Evolutionary conservation across 2,329 filamentous ascomycete species (phyloP).

Genomic region (Trichoderma pleuroti): DNA sequence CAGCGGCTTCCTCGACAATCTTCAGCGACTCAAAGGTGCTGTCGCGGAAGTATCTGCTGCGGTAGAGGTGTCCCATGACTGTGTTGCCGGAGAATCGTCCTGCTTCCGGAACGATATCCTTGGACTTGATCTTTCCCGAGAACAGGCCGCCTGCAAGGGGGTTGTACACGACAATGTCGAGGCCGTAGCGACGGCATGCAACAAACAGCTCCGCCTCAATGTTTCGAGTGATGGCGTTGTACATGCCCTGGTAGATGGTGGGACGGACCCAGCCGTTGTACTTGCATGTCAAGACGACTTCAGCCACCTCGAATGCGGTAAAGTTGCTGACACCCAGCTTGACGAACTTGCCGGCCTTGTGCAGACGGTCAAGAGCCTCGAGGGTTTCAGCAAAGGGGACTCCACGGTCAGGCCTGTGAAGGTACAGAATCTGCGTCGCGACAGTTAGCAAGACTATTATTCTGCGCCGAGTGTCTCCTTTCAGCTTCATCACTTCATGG

Average conservation of each 20-base stretch:
- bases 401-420: conserved; percentile 50
- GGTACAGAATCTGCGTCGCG: conserved; percentile 35
- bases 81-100: conserved; percentile 67
- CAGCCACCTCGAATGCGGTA: conserved; percentile 82
- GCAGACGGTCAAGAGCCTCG: conserved; percentile 71
- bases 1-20: conserved; percentile 62
- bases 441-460: not conserved
- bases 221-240: conserved; percentile 73
- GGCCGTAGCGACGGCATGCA: conserved; percentile 46
- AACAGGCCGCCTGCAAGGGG: conserved; percentile 47
- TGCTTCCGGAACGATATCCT: conserved; percentile 57
- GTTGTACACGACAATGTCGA: conserved; percentile 21
- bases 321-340: conserved; percentile 79
- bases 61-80: conserved; percentile 54
- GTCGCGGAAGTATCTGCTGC: conserved; percentile 69
- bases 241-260: conserved; percentile 85
- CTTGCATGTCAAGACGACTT: conserved; percentile 75
- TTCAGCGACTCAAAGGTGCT: conserved; percentile 59
- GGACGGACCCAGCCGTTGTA: conserved; percentile 78
- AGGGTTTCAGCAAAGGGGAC: conserved; percentile 78
- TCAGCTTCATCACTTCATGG: not conserved
- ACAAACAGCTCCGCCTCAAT: conserved; percentile 74
- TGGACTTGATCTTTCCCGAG: conserved; percentile 71
- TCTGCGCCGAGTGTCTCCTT: not conserved
- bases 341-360: conserved; percentile 83